These are phyloP conservation scores for Cucumis cinereus DNA, from an alignment of 306 rosid genomes.

Conservation along the genomic window DNA sequence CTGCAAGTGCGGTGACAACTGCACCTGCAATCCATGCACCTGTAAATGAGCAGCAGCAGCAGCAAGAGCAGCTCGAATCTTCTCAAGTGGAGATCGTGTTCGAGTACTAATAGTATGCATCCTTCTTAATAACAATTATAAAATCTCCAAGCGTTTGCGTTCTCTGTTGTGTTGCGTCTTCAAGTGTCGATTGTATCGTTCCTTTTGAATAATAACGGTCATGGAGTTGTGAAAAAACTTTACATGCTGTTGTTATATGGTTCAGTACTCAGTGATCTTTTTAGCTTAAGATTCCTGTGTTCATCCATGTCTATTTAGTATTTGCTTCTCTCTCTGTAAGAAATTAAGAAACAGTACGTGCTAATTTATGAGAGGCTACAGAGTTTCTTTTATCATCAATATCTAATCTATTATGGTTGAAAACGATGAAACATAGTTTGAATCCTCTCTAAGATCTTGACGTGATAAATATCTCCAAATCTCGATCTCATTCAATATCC, in stretches of 20 bases:
- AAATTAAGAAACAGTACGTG: not conserved
- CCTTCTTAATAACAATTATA: not conserved
- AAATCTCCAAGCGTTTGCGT: not conserved
- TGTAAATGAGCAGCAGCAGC: slow-evolving; percentile 33
- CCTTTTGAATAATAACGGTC: not conserved
- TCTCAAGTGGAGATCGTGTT: not conserved
- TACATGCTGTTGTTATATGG: not conserved
- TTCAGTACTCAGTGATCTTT: not conserved
- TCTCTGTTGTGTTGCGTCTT: not conserved
- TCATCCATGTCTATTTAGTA: not conserved
- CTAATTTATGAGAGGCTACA: not conserved
- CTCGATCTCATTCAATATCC: not conserved
- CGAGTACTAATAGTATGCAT: not conserved
- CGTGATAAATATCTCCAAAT: not conserved
- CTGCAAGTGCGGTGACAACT: slow-evolving; percentile 57
- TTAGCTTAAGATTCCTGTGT: not conserved
- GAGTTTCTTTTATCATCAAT: not conserved
- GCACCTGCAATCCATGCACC: slow-evolving; percentile 50
- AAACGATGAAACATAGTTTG: not conserved
- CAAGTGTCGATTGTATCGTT: not conserved
- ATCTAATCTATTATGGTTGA: not conserved
- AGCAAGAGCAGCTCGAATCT: not conserved
- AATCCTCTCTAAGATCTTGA: not conserved
- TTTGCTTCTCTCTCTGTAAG: not conserved
- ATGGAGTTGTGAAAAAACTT: not conserved